A percentile compares a stretch with the other conserved stretches of the same genome.
These are phyloP conservation scores for Marasmius oreades DNA, from an alignment of 1,284 basidiomycete species.

Conservation along the genomic window DNA sequence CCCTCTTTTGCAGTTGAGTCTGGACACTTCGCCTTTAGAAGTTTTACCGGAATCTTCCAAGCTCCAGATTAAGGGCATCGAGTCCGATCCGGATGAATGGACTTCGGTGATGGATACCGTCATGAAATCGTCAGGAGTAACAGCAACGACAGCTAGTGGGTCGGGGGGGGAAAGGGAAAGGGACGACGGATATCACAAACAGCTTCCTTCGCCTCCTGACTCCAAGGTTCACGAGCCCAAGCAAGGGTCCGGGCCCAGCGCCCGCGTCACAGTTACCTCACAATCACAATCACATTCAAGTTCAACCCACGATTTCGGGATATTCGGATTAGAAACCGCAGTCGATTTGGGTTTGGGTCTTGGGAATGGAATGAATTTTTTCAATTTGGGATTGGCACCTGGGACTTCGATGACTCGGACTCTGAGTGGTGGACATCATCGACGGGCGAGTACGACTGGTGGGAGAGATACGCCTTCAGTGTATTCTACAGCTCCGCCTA, in stretches of 20 bases:
- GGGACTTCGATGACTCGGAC: background rate
- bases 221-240: no score
- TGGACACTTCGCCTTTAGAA: slow-evolving; percentile 10
- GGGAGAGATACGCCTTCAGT: slow-evolving; percentile 32
- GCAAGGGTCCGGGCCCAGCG: background rate
- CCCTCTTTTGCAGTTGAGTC: slow-evolving; percentile 7
- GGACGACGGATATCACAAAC: no score
- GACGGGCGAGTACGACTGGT: slow-evolving; percentile 10
- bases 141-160: slow-evolving; percentile 15
- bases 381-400: slow-evolving; percentile 31
- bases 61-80: slow-evolving; percentile 31
- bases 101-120: slow-evolving; percentile 39
- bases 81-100: slow-evolving; percentile 35
- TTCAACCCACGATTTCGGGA: slow-evolving; percentile 26
- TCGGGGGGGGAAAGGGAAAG: no score
- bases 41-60: slow-evolving; percentile 21
- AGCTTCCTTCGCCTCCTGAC: no score
- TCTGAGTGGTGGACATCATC: background rate
- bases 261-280: background rate
- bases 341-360: slow-evolving; percentile 34
- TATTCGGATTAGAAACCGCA: slow-evolving; percentile 28
- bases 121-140: slow-evolving; percentile 21
- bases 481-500: slow-evolving; percentile 30
- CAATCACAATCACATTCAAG: no score
- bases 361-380: slow-evolving; percentile 31